These are phyloP conservation scores for Leptographium flavum DNA, from an alignment of 2,329 filamentous ascomycete genomes.

Conservation along the genomic window DNA sequence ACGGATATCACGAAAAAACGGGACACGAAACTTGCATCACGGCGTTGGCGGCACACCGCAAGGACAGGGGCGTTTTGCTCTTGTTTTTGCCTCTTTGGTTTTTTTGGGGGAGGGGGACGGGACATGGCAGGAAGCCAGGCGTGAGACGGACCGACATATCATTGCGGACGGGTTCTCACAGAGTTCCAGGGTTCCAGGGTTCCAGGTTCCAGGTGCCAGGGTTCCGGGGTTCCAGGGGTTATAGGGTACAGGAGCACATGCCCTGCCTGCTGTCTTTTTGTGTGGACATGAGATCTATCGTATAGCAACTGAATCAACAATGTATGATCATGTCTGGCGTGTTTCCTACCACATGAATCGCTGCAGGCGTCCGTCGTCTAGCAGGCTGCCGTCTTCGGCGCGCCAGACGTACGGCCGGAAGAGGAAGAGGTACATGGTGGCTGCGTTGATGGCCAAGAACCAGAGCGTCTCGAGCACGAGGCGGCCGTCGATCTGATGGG, in stretches of 20 bases:
- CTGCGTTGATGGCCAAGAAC: conserved; percentile 50
- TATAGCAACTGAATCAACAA: too few relatives aligned
- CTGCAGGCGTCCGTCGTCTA: conserved; percentile 46
- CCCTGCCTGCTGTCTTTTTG: too few relatives aligned
- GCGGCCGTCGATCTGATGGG: conserved; percentile 27
- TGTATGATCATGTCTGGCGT: background rate
- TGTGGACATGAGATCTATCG: too few relatives aligned
- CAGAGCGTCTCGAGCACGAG: conserved; percentile 50
- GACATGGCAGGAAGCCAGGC: background rate
- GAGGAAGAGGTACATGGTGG: conserved; percentile 60
- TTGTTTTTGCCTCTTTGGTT: background rate
- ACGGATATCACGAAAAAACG: background rate
- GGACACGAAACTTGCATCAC: background rate
- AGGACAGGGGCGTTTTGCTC: background rate
- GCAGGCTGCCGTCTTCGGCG: conserved; percentile 31
- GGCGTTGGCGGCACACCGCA: background rate
- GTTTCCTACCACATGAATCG: conserved; percentile 65
- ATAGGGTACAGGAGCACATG: too few relatives aligned
- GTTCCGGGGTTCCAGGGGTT: too few relatives aligned
- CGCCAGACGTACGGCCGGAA: conserved; percentile 53
- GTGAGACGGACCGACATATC: background rate
- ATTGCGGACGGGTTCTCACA: background rate
- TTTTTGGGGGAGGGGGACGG: background rate
- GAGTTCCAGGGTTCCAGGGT: too few relatives aligned
- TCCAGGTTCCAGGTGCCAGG: too few relatives aligned